Conservation (phyloP, 306 rosid species). For the Begonia masoniana region DNA sequence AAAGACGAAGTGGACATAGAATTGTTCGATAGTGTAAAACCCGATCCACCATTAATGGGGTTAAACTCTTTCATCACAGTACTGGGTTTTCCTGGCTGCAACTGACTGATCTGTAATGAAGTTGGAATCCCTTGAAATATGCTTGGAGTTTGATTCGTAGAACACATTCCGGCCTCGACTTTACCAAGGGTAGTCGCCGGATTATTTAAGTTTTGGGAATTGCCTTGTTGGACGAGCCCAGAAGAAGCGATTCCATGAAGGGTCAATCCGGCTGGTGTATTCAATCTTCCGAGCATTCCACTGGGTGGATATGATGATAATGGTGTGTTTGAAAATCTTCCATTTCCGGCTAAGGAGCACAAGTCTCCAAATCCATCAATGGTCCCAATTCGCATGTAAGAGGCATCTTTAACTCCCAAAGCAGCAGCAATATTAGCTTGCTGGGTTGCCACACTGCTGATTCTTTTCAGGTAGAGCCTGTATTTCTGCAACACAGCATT, state of each 20-base stretch:
- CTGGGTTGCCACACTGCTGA: slow-evolving; percentile 74
- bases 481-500: slow-evolving; percentile 53
- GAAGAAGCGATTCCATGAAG: slow-evolving; percentile 53
- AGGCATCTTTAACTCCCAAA: slow-evolving; percentile 58
- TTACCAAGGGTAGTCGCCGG: slow-evolving; percentile 28
- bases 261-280: slow-evolving; percentile 47
- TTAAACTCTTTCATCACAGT: slow-evolving; percentile 26
- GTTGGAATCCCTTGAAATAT: slow-evolving; percentile 42
- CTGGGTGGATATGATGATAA: slow-evolving; percentile 49
- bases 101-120: slow-evolving; percentile 35
- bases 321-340: slow-evolving; percentile 42
- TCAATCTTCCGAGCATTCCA: slow-evolving; percentile 57
- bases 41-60: slow-evolving; percentile 27
- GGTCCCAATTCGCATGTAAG: slow-evolving; percentile 55
- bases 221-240: slow-evolving; percentile 48
- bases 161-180: slow-evolving; percentile 21
- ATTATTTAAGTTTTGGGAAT: slow-evolving; percentile 31
- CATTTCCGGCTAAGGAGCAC: slow-evolving; percentile 36
- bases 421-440: slow-evolving; percentile 90
- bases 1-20: no score
- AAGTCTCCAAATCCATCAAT: slow-evolving; percentile 43
- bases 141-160: slow-evolving; percentile 34
- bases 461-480: slow-evolving; percentile 82
- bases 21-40: slow-evolving; percentile 13
- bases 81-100: slow-evolving; percentile 37